Percentiles rank a stretch among this genome's conserved stretches.
Evolutionary conservation across 192 early-diverging fungal species (phyloP).

Genomic region (Coemansia biformis): DNA sequence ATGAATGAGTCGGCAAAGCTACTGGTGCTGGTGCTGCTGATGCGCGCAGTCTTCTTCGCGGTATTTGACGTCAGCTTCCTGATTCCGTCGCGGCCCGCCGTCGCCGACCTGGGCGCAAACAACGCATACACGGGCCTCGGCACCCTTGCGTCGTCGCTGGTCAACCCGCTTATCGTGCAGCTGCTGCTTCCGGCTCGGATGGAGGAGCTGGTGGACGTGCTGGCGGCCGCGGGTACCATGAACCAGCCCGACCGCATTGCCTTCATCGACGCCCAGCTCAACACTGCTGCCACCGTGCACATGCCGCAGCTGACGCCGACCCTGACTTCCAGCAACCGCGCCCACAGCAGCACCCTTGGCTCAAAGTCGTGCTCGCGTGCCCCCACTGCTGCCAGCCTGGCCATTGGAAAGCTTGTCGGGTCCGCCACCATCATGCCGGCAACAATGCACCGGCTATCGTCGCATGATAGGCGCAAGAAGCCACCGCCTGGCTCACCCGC

Average conservation of each 20-base stretch:
- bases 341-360: slow-evolving; percentile 15
- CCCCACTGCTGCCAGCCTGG: slow-evolving; percentile 39
- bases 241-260: slow-evolving; percentile 10
- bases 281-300: slow-evolving; percentile 1
- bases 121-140: slow-evolving; percentile 31
- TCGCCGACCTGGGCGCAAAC: slow-evolving; percentile 15
- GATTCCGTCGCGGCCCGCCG: slow-evolving; percentile 11
- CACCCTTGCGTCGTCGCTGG: slow-evolving; percentile 31
- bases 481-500: neutral
- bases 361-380: slow-evolving; percentile 29
- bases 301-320: slow-evolving; percentile 16
- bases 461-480: neutral
- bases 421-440: neutral
- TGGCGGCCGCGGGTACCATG: slow-evolving; percentile 19
- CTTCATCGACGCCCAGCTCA: slow-evolving; percentile 31
- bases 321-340: slow-evolving; percentile 20
- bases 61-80: slow-evolving; percentile 45
- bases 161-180: slow-evolving; percentile 12
- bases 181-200: slow-evolving; percentile 23
- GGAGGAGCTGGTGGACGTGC: slow-evolving; percentile 11
- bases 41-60: slow-evolving; percentile 24
- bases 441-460: neutral
- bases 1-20: slow-evolving; percentile 17
- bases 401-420: slow-evolving; percentile 31
- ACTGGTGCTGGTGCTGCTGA: slow-evolving; percentile 19